These are phyloP conservation scores for Lentinula raphanica DNA, from an alignment of 768 basidiomycete species.

Conservation along the genomic window DNA sequence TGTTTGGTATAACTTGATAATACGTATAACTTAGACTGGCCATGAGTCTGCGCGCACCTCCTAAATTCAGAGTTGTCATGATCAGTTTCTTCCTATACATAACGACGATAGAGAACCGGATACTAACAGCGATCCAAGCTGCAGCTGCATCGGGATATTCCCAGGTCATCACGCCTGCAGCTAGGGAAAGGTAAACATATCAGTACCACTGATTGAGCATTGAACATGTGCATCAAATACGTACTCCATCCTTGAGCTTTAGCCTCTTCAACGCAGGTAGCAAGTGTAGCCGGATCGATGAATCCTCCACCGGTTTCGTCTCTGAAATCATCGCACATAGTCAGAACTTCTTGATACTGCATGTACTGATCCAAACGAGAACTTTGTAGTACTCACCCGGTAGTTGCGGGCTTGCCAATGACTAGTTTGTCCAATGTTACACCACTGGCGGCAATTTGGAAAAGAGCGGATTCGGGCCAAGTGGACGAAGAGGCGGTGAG, in stretches of 20 bases:
- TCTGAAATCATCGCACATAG: too few relatives aligned
- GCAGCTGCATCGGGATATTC: slow-evolving; percentile 36
- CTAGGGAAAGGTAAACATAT: slow-evolving; percentile 10
- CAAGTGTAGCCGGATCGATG: slow-evolving; percentile 54
- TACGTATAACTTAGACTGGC: slow-evolving; percentile 1
- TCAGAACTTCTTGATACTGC: too few relatives aligned
- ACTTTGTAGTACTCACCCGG: slow-evolving; percentile 12
- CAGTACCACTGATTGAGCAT: not conserved
- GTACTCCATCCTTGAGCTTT: slow-evolving; percentile 60
- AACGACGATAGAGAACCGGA: slow-evolving; percentile 29
- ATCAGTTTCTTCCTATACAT: slow-evolving; percentile 12
- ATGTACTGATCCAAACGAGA: too few relatives aligned
- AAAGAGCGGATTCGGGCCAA: slow-evolving; percentile 60
- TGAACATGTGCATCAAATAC: not conserved
- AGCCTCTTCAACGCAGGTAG: slow-evolving; percentile 56
- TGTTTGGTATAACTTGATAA: not conserved
- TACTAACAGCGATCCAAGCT: slow-evolving; percentile 38
- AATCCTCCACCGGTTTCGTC: slow-evolving; percentile 55
- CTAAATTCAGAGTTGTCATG: not conserved
- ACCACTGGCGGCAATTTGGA: slow-evolving; percentile 55
- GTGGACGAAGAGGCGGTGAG: slow-evolving; percentile 50
- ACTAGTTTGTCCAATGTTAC: slow-evolving; percentile 61
- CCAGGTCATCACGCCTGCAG: slow-evolving; percentile 29
- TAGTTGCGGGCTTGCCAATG: slow-evolving; percentile 66
- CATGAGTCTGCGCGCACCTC: slow-evolving; percentile 1